Percentiles rank a stretch among this genome's conserved stretches.
Evolutionary conservation across 2,329 filamentous ascomycete species (phyloP).

Genomic region (Pestalotiopsis sp.): DNA sequence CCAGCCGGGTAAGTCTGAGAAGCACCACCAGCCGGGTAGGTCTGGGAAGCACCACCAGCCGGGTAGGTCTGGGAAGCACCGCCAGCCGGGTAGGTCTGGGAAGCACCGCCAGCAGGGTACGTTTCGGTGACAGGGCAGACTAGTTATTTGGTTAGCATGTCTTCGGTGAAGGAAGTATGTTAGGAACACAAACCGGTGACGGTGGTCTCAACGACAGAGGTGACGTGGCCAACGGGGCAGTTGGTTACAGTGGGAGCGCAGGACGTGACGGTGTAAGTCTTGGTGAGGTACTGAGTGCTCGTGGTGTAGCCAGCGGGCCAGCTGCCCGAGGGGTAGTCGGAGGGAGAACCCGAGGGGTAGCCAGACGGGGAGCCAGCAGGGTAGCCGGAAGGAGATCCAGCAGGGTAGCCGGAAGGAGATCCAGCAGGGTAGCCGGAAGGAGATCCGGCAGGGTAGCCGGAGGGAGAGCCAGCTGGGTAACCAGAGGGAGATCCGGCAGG

Average conservation of each 20-base stretch:
- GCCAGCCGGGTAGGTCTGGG: no score
- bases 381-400: not conserved
- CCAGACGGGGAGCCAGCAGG: not conserved
- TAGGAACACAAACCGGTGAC: not conserved
- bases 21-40: not conserved
- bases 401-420: not conserved
- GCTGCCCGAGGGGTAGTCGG: not conserved
- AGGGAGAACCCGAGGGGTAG: not conserved
- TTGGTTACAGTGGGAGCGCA: slow-evolving; percentile 28
- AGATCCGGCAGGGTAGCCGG: slow-evolving; percentile 23
- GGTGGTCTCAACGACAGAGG: slow-evolving; percentile 17
- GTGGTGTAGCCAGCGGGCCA: slow-evolving; percentile 19
- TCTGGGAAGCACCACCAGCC: not conserved
- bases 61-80: not conserved
- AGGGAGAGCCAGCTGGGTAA: not conserved
- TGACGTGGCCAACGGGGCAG: slow-evolving; percentile 28
- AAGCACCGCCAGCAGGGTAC: not conserved
- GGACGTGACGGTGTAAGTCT: slow-evolving; percentile 32
- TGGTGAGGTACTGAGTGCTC: slow-evolving; percentile 26
- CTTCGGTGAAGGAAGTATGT: not conserved
- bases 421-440: slow-evolving; percentile 16
- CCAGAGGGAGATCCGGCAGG: slow-evolving; percentile 28
- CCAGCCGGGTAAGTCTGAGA: not conserved
- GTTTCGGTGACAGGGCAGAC: slow-evolving; percentile 3
- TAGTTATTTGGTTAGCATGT: not conserved